Percentiles rank a stretch among this genome's conserved stretches.
Evolutionary conservation across 345 rosid species (phyloP).

Genomic region (Lepidium aucheri): DNA sequence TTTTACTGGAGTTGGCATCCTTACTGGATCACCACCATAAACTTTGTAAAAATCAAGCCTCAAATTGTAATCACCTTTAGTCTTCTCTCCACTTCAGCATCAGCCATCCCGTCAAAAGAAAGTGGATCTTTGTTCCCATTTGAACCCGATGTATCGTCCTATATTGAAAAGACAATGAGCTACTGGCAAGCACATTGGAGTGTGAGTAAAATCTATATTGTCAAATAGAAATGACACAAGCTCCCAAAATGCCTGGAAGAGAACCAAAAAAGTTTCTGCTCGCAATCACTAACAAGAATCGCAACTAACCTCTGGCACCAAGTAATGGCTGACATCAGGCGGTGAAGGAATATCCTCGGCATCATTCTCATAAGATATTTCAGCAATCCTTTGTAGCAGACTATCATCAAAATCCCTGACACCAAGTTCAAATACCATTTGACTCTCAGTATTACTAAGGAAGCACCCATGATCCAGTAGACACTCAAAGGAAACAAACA

Average conservation of each 20-base stretch:
- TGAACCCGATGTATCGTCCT: constrained; percentile 67
- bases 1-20: not conserved
- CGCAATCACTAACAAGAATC: not conserved
- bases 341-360: constrained; percentile 58
- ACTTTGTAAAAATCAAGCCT: not conserved
- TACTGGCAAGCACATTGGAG: constrained; percentile 7
- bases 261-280: not conserved
- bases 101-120: constrained; percentile 78
- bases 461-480: constrained; percentile 6
- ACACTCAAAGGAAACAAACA: constrained; percentile 7
- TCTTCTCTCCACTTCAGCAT: constrained; percentile 79
- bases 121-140: constrained; percentile 69
- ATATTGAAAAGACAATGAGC: constrained; percentile 20
- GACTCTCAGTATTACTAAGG: constrained; percentile 9
- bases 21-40: constrained; percentile 2
- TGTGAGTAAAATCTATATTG: not conserved
- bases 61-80: constrained; percentile 46
- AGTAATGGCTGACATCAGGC: constrained; percentile 93
- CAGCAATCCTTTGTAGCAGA: constrained; percentile 66
- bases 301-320: constrained; percentile 79
- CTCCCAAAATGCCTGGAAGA: not conserved
- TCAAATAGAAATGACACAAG: not conserved
- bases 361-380: constrained; percentile 84
- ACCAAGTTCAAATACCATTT: constrained; percentile 21
- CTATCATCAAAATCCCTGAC: constrained; percentile 92